Percentiles rank a stretch among this genome's conserved stretches.
These are phyloP conservation scores for Clitoria ternatea DNA, from an alignment of 306 rosid species.

Conservation along the genomic window DNA sequence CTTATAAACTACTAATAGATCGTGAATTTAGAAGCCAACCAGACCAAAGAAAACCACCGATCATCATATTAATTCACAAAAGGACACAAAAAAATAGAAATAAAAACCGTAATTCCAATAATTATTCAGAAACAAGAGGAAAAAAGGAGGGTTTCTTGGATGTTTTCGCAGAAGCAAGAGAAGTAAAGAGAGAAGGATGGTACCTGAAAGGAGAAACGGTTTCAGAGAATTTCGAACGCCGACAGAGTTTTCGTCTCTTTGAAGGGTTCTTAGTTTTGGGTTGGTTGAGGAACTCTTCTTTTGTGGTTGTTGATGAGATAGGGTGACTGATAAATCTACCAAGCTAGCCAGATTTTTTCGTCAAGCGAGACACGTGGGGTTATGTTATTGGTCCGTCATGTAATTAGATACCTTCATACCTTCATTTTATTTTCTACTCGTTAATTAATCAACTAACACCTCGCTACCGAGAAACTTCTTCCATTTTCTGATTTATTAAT, in stretches of 20 bases:
- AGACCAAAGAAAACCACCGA: slow-evolving; percentile 11
- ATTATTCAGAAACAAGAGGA: background rate
- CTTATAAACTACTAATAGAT: background rate
- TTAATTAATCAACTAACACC: background rate
- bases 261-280: background rate
- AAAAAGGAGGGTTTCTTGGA: background rate
- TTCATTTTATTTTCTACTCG: background rate
- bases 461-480: slow-evolving; percentile 16
- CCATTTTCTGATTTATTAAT: background rate
- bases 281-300: background rate
- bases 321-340: background rate
- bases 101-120: background rate
- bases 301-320: background rate
- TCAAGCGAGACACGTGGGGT: slow-evolving; percentile 19
- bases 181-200: background rate
- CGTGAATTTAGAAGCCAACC: background rate
- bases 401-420: background rate
- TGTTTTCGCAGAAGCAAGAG: background rate
- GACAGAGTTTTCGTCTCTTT: background rate
- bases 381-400: slow-evolving; percentile 9
- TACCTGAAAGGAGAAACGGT: slow-evolving; percentile 9
- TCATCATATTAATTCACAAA: background rate
- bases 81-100: background rate
- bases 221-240: background rate
- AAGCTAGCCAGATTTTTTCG: background rate